phyloP scores from a whole-genome alignment of 139 green algal species.

The Picochlorum sp. region DNA sequence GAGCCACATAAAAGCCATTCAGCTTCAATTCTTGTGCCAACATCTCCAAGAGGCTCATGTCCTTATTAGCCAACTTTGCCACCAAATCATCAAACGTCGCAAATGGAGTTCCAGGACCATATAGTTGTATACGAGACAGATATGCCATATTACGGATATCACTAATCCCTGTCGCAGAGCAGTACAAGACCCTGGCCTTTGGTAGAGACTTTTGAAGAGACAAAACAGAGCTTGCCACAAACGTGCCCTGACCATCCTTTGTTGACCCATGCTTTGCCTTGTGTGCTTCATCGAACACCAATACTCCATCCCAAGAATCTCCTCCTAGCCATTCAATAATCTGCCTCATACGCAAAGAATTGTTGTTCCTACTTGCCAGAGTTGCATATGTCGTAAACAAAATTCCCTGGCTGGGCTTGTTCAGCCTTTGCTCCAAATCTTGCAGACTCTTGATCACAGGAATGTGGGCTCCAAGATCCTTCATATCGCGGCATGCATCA shows the following conservation, averaged over 20 bases:
- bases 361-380: conserved; percentile 34
- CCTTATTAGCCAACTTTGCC: conserved; percentile 55
- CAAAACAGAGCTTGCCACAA: conserved; percentile 60
- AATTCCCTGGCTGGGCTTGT: conserved; percentile 70
- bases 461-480: conserved; percentile 53
- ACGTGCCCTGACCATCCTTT: conserved; percentile 61
- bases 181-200: conserved; percentile 69
- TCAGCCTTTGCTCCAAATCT: conserved; percentile 61
- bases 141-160: conserved; percentile 73
- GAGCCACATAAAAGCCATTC: conserved; percentile 73
- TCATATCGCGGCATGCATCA: conserved; percentile 64
- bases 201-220: conserved; percentile 62
- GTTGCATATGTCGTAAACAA: conserved; percentile 86
- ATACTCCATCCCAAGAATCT: conserved; percentile 50
- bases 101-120: conserved; percentile 54
- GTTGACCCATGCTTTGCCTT: conserved; percentile 79
- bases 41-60: conserved; percentile 67
- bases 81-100: conserved; percentile 60
- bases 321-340: conserved; percentile 63
- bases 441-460: conserved; percentile 35
- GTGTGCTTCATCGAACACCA: conserved; percentile 72
- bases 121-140: conserved; percentile 74
- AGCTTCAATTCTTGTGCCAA: conserved; percentile 76
- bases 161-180: conserved; percentile 57
- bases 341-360: conserved; percentile 47